Percentiles rank a stretch among this genome's conserved stretches.
Evolutionary conservation across 768 basidiomycete species (phyloP).

Genomic region (Nidularia sp.): DNA sequence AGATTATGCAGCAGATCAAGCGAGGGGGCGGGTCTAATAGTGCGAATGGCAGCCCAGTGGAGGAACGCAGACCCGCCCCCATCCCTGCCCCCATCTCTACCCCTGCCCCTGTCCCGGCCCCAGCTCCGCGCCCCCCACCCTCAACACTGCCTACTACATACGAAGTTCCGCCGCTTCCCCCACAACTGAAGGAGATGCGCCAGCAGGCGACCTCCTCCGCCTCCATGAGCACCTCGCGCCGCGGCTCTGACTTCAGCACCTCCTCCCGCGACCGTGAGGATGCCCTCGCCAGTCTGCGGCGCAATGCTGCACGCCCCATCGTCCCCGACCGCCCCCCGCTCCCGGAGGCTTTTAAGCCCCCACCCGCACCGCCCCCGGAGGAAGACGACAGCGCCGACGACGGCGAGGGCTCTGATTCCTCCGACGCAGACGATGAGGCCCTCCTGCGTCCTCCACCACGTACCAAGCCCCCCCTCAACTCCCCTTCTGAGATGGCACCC

Average conservation of each 20-base stretch:
- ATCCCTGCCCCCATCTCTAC: too few species aligned
- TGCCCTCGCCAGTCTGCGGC: not conserved
- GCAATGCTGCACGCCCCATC: too few species aligned
- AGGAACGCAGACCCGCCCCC: conserved; percentile 7
- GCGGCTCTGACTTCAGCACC: not conserved
- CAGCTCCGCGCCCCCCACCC: not conserved
- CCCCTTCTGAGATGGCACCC: not conserved
- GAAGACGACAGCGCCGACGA: not conserved
- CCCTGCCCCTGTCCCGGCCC: too few species aligned
- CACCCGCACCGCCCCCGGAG: not conserved
- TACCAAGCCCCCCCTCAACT: not conserved
- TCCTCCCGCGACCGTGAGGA: not conserved
- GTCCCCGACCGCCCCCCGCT: too few species aligned
- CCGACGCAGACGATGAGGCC: not conserved
- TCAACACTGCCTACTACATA: not conserved
- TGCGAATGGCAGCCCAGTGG: conserved; percentile 7
- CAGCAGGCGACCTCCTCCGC: not conserved
- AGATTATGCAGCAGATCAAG: conserved; percentile 48
- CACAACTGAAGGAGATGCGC: conserved; percentile 3
- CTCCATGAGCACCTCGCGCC: not conserved
- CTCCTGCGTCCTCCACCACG: not conserved
- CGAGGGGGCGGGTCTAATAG: conserved; percentile 12
- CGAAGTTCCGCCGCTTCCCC: conserved; percentile 3
- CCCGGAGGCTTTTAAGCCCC: too few species aligned
- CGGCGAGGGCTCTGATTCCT: not conserved